Evolutionary conservation across 257 asterid genomes (phyloP).

Genomic region (Cinchona pubescens): DNA sequence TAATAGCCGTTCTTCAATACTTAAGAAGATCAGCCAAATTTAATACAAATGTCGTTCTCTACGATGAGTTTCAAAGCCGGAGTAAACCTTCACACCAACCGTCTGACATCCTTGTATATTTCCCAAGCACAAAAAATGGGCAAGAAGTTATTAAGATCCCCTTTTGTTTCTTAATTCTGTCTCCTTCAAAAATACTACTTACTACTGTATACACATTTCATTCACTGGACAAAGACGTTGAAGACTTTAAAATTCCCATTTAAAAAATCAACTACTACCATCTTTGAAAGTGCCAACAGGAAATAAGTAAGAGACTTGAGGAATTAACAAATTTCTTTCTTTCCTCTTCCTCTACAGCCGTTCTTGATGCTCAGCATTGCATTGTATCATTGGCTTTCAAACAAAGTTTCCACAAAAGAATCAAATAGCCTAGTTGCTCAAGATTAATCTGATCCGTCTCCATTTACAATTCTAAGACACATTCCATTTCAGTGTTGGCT

Average conservation of each 20-base stretch:
- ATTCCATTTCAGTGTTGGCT: not conserved
- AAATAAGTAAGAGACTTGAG: too few relatives aligned
- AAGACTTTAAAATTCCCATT: constrained; percentile 14
- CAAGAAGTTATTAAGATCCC: not conserved
- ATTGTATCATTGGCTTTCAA: too few relatives aligned
- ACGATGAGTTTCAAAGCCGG: constrained; percentile 24
- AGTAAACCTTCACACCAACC: constrained; percentile 28
- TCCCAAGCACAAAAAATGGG: constrained; percentile 4
- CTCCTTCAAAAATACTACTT: too few relatives aligned
- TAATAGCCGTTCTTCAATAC: not conserved
- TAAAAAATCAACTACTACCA: constrained; percentile 17
- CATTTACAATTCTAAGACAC: not conserved
- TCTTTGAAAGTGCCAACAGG: constrained; percentile 22
- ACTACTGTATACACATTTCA: too few relatives aligned
- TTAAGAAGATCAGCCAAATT: too few relatives aligned
- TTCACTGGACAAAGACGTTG: not conserved
- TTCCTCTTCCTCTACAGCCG: too few relatives aligned
- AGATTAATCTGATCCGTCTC: too few relatives aligned
- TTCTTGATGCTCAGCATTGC: too few relatives aligned
- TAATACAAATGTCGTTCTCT: constrained; percentile 26
- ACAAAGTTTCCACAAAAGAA: not conserved
- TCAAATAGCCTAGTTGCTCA: too few relatives aligned
- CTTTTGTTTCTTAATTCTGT: not conserved
- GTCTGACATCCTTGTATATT: constrained; percentile 32
- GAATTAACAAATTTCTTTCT: too few relatives aligned